These are phyloP conservation scores for Chlorencoelia australis DNA, from an alignment of 2,329 filamentous ascomycete species.

Conservation along the genomic window DNA sequence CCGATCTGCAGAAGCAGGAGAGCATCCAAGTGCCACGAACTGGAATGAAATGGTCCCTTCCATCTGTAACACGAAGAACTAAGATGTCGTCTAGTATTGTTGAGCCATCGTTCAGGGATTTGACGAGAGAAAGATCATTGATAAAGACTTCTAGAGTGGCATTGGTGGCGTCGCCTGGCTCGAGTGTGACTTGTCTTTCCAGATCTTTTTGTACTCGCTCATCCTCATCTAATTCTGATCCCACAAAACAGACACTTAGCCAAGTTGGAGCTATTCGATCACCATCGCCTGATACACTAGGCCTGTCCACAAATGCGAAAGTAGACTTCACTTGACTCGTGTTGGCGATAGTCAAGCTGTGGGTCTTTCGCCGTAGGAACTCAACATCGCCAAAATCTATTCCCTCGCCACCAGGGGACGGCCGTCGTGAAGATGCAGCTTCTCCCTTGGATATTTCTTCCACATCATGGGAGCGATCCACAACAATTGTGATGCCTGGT, in stretches of 20 bases:
- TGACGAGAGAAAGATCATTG: conserved; percentile 51
- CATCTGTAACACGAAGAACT: conserved; percentile 71
- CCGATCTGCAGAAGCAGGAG: conserved; percentile 71
- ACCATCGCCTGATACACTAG: conserved; percentile 45
- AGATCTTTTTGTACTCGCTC: conserved; percentile 10
- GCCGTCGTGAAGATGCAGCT: conserved; percentile 8
- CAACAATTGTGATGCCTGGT: conserved; percentile 71
- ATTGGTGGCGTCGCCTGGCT: conserved; percentile 74
- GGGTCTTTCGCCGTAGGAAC: conserved; percentile 55
- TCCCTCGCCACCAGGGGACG: conserved; percentile 29
- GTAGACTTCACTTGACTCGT: conserved; percentile 74
- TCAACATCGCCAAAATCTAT: conserved; percentile 68
- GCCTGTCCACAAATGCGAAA: conserved; percentile 70
- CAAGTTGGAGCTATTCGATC: conserved; percentile 45
- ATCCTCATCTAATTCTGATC: conserved; percentile 32
- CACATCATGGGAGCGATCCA: conserved; percentile 47
- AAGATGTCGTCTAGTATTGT: conserved; percentile 72
- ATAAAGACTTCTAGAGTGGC: conserved; percentile 61
- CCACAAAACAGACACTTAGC: conserved; percentile 59
- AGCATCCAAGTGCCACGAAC: conserved; percentile 70
- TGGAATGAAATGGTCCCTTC: conserved; percentile 85
- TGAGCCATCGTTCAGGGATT: conserved; percentile 59
- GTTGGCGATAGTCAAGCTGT: conserved; percentile 78
- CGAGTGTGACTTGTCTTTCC: conserved; percentile 47
- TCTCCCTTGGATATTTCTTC: conserved; percentile 18